Evolutionary conservation across 2,329 filamentous ascomycete species (phyloP).

Genomic region (Microsporum canis): DNA sequence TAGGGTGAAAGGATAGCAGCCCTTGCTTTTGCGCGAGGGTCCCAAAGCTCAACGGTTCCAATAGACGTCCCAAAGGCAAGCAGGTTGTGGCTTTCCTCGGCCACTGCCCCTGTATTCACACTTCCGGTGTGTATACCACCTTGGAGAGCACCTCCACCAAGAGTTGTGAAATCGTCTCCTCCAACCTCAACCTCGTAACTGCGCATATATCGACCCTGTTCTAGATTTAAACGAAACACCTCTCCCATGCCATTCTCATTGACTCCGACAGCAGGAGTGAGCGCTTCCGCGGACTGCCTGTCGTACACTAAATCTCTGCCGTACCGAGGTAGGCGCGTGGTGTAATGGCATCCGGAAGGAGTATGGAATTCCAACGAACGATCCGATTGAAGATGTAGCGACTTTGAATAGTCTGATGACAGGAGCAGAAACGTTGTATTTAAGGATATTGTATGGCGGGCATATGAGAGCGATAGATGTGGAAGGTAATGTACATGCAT

Average conservation of each 20-base stretch:
- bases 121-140: constrained; percentile 75
- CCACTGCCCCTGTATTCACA: constrained; percentile 78
- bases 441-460: constrained; percentile 79
- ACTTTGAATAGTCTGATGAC: constrained; percentile 86
- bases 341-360: constrained; percentile 74
- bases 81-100: constrained; percentile 79
- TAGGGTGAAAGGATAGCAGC: constrained; percentile 61
- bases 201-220: constrained; percentile 86
- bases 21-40: constrained; percentile 69
- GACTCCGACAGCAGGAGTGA: constrained; percentile 78
- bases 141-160: constrained; percentile 64
- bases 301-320: constrained; percentile 84
- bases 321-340: constrained; percentile 81
- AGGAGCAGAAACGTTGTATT: constrained; percentile 87
- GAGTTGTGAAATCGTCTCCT: constrained; percentile 57
- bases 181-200: constrained; percentile 87
- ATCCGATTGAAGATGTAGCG: constrained; percentile 83
- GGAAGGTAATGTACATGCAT: constrained; percentile 94
- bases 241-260: constrained; percentile 79
- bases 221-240: constrained; percentile 84
- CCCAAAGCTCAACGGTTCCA: constrained; percentile 97
- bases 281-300: constrained; percentile 65
- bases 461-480: constrained; percentile 84
- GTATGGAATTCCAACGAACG: constrained; percentile 89
- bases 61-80: constrained; percentile 86